A percentile compares a stretch with the other conserved stretches of the same genome.
Evolutionary conservation across 106 monocot genomes (phyloP).

Genomic region (Dactylorhiza incarnata): DNA sequence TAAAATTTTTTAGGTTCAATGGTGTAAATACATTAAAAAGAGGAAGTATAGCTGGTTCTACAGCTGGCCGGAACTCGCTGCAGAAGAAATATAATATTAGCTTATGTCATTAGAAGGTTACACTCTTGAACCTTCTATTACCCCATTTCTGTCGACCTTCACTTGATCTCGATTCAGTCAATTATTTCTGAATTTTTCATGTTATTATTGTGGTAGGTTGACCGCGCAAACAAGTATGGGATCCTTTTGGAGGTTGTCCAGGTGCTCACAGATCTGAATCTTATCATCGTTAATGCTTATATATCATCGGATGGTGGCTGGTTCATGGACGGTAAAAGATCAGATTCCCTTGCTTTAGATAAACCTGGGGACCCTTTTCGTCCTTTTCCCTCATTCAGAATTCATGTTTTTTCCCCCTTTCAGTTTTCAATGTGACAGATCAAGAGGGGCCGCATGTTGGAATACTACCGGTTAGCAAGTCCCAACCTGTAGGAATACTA

Average conservation of each 20-base stretch:
- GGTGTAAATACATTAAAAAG: too few species aligned
- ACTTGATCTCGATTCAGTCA: neutral
- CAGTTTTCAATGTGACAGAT: slow-evolving; percentile 91
- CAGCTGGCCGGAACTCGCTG: too few species aligned
- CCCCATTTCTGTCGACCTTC: neutral
- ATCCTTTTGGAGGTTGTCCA: slow-evolving; percentile 88
- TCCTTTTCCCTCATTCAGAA: neutral
- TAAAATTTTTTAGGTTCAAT: too few species aligned
- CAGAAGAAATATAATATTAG: too few species aligned
- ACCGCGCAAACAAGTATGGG: slow-evolving; percentile 86
- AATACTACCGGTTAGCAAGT: slow-evolving; percentile 3
- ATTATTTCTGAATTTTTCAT: neutral
- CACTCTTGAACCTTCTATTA: neutral
- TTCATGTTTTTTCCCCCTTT: neutral
- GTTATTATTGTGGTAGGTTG: slow-evolving; percentile 45
- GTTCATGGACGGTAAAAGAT: slow-evolving; percentile 92
- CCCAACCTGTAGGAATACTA: slow-evolving; percentile 60
- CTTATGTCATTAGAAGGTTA: too few species aligned
- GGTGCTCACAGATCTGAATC: slow-evolving; percentile 78
- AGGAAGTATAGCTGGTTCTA: too few species aligned
- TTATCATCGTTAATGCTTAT: slow-evolving; percentile 77
- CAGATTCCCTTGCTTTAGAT: neutral
- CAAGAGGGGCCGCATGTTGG: slow-evolving; percentile 64
- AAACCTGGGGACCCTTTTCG: neutral
- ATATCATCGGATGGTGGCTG: slow-evolving; percentile 94